These are phyloP conservation scores for Magnolia changhungtana DNA, from an alignment of 164 flowering plant species.

Conservation along the genomic window DNA sequence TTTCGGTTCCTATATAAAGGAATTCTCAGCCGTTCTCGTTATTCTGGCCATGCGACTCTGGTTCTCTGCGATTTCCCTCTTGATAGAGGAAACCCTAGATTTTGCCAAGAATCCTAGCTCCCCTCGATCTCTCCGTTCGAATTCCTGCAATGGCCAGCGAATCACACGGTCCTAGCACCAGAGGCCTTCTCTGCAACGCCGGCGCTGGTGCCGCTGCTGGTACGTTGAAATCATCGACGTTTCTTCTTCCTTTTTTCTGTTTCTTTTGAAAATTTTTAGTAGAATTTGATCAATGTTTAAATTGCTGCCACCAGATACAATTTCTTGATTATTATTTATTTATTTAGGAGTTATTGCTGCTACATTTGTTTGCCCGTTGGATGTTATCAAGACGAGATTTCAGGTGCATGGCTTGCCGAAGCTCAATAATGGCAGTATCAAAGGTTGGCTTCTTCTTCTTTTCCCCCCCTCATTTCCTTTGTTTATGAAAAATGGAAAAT, in stretches of 20 bases:
- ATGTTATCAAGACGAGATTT: conserved; percentile 92
- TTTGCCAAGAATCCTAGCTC: conserved; percentile 1
- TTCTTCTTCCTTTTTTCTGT: background rate
- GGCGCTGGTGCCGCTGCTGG: conserved; percentile 99
- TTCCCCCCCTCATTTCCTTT: background rate
- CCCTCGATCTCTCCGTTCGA: conserved; percentile 6
- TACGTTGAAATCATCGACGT: conserved; percentile 17
- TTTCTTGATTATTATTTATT: background rate
- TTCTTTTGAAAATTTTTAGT: background rate
- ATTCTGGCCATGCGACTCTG: conserved; percentile 82
- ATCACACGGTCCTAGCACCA: conserved; percentile 50
- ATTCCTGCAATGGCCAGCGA: conserved; percentile 36
- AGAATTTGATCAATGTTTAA: background rate
- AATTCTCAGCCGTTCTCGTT: conserved; percentile 1
- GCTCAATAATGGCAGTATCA: conserved; percentile 40
- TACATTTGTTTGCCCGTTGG: conserved; percentile 96
- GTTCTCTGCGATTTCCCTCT: conserved; percentile 50
- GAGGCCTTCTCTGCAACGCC: conserved; percentile 75
- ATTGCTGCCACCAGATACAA: background rate
- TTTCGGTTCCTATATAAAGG: background rate
- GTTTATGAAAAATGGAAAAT: background rate
- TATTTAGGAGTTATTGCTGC: conserved; percentile 84
- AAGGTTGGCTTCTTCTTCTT: conserved; percentile 36
- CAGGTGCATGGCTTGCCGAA: conserved; percentile 88
- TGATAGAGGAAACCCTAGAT: conserved; percentile 53